Percentiles rank a stretch among this genome's conserved stretches.
phyloP scores from a whole-genome alignment of 805 yeast genomes.

The Ogataea minuta region DNA sequence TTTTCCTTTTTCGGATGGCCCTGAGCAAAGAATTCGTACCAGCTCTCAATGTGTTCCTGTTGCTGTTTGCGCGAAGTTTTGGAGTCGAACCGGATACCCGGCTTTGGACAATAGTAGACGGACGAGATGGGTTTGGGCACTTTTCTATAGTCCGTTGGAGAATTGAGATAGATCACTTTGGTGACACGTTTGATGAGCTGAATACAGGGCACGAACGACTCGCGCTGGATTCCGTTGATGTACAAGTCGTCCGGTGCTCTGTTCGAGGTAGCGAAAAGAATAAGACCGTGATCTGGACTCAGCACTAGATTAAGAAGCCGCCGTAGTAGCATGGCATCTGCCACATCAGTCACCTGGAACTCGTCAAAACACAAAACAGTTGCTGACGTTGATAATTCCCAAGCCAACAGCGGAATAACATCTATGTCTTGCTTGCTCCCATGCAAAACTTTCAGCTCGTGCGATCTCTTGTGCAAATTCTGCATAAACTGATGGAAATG shows the following conservation, averaged over 20 bases:
- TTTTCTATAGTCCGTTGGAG: constrained; percentile 93
- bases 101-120: constrained; percentile 72
- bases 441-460: constrained; percentile 64
- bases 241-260: constrained; percentile 93
- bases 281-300: constrained; percentile 74
- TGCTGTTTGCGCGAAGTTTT: constrained; percentile 51
- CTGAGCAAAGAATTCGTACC: constrained; percentile 81
- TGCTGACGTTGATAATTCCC: constrained; percentile 72
- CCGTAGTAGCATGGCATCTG: constrained; percentile 95
- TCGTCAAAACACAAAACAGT: constrained; percentile 93
- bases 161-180: constrained; percentile 74
- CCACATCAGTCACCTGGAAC: constrained; percentile 97
- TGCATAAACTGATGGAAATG: constrained; percentile 99
- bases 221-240: constrained; percentile 91
- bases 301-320: constrained; percentile 66
- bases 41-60: constrained; percentile 59
- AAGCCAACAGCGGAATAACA: constrained; percentile 79
- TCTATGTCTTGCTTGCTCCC: constrained; percentile 69
- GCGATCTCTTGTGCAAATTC: constrained; percentile 81
- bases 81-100: constrained; percentile 55
- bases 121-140: constrained; percentile 79
- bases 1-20: constrained; percentile 43
- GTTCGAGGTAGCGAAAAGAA: constrained; percentile 90
- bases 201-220: constrained; percentile 89
- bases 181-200: constrained; percentile 70